phyloP scores from a whole-genome alignment of 257 asterid species.

The Solanum chiquidenum region DNA sequence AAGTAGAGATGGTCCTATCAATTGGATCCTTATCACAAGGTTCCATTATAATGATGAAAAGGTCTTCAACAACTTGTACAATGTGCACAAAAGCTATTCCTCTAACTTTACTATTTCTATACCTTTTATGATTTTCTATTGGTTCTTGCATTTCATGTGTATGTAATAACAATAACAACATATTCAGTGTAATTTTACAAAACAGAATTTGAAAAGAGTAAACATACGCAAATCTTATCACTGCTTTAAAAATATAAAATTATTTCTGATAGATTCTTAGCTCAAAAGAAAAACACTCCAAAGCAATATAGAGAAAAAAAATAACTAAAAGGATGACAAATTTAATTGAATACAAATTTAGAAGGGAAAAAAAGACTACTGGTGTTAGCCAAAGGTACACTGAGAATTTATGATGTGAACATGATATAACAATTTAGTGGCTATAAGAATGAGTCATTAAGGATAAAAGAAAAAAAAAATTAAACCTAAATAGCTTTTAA shows the following conservation, averaged over 20 bases:
- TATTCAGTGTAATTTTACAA: no score
- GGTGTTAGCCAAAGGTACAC: not conserved
- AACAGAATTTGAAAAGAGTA: no score
- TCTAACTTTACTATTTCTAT: not conserved
- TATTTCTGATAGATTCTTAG: no score
- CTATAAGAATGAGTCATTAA: not conserved
- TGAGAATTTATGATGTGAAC: not conserved
- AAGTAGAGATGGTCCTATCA: not conserved
- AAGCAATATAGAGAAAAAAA: no score
- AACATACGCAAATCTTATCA: no score
- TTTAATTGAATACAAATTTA: not conserved
- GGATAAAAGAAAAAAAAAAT: not conserved
- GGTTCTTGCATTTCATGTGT: not conserved
- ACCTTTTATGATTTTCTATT: not conserved
- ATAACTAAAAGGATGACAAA: no score
- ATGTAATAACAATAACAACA: not conserved
- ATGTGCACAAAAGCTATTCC: not conserved
- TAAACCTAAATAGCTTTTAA: not conserved
- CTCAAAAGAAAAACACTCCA: no score
- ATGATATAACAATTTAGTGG: not conserved
- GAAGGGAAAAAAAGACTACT: not conserved
- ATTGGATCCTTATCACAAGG: not conserved
- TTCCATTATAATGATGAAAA: not conserved
- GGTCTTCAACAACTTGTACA: not conserved
- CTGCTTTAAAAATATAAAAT: no score